Percentiles rank a stretch among this genome's conserved stretches.
phyloP scores from a whole-genome alignment of 2,329 filamentous ascomycete genomes.

The Alternaria hordeiaustralica region DNA sequence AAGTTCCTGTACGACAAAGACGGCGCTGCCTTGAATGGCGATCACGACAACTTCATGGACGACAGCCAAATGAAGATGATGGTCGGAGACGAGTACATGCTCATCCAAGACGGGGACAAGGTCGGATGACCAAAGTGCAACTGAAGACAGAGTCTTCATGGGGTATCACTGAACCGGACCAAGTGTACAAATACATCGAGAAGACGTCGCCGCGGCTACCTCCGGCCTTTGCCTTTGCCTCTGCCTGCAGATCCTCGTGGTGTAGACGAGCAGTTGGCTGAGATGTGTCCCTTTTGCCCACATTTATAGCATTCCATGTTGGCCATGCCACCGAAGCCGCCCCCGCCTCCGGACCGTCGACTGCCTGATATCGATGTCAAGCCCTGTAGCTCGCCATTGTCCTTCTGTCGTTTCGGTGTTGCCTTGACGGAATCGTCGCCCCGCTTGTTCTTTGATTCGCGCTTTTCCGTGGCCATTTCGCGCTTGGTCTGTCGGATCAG shows the following conservation, averaged over 20 bases:
- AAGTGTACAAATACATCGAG: constrained; percentile 6
- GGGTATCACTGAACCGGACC: constrained; percentile 25
- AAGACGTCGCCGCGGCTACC: constrained; percentile 15
- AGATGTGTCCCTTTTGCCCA: constrained; percentile 66
- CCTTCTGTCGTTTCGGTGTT: constrained; percentile 67
- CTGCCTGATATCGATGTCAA: constrained; percentile 66
- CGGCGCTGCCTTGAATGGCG: constrained; percentile 47
- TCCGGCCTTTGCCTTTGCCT: constrained; percentile 30
- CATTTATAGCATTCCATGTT: constrained; percentile 66
- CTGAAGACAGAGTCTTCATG: constrained; percentile 10
- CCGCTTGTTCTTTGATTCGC: constrained; percentile 54
- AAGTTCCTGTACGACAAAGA: constrained; percentile 56
- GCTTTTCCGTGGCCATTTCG: constrained; percentile 52
- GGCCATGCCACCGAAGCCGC: constrained; percentile 33
- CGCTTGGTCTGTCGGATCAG: constrained; percentile 55
- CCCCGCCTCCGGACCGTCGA: constrained; percentile 26
- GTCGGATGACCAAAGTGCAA: constrained; percentile 3
- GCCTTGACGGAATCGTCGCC: constrained; percentile 57
- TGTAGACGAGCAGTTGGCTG: constrained; percentile 57
- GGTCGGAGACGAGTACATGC: constrained; percentile 55
- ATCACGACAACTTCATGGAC: constrained; percentile 51
- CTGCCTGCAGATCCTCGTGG: constrained; percentile 35
- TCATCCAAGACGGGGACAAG: constrained; percentile 39
- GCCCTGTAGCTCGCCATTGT: constrained; percentile 67
- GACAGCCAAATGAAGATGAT: constrained; percentile 54